These are phyloP conservation scores for Xylaria cubensis DNA, from an alignment of 495 filamentous ascomycete species.

Conservation along the genomic window DNA sequence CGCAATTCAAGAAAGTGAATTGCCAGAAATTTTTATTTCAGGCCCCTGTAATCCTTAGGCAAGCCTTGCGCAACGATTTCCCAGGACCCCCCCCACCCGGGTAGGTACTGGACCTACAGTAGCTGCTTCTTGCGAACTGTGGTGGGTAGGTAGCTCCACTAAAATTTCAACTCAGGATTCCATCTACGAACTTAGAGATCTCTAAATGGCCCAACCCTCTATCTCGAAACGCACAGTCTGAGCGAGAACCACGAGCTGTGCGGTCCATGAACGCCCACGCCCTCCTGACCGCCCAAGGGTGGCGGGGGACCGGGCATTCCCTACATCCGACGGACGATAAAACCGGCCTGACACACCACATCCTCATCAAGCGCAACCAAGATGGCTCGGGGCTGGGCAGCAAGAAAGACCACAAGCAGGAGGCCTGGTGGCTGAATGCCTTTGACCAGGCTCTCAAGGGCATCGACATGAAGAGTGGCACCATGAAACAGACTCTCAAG, in stretches of 20 bases:
- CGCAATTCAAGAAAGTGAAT: too few species aligned
- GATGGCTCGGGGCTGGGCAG: slow-evolving; percentile 76
- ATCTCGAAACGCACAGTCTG: neutral
- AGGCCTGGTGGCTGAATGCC: slow-evolving; percentile 82
- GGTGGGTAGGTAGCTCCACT: slow-evolving; percentile 19
- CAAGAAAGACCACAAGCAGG: slow-evolving; percentile 65
- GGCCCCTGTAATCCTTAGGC: too few species aligned
- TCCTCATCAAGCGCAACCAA: slow-evolving; percentile 71
- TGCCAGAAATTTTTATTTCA: too few species aligned
- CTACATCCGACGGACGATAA: slow-evolving; percentile 70
- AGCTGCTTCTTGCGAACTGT: neutral
- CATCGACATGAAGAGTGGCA: slow-evolving; percentile 62
- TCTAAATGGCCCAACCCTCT: neutral
- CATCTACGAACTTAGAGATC: neutral
- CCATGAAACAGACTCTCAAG: slow-evolving; percentile 56
- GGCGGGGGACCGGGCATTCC: slow-evolving; percentile 77
- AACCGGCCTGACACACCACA: slow-evolving; percentile 70
- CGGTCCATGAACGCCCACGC: slow-evolving; percentile 68
- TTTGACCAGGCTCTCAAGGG: slow-evolving; percentile 81
- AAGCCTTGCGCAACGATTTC: too few species aligned
- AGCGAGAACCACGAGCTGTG: slow-evolving; percentile 1
- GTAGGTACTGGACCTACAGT: too few species aligned
- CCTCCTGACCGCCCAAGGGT: slow-evolving; percentile 77
- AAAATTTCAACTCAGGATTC: slow-evolving; percentile 29
- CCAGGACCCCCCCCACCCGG: too few species aligned